Evolutionary conservation across 495 filamentous ascomycete species (phyloP).

Genomic region (Penicillium riverlandense): DNA sequence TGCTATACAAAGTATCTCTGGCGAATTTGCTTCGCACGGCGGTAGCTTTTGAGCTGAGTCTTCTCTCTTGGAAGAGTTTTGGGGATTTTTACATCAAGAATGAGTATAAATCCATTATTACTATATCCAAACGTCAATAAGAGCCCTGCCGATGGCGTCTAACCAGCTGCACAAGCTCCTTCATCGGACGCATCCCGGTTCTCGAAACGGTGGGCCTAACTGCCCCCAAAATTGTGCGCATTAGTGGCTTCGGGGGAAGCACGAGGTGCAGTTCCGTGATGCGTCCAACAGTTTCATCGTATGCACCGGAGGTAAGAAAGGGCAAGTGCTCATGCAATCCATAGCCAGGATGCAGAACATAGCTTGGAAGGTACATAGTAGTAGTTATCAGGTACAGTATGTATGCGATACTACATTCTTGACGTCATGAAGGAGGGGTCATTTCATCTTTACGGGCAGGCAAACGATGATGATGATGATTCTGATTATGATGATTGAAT

Average conservation of each 20-base stretch:
- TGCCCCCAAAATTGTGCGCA: slow-evolving; percentile 16
- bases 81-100: no score
- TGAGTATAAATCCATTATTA: no score
- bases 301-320: background rate
- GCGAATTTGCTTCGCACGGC: no score
- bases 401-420: background rate
- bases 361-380: no score
- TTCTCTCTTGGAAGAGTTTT: no score
- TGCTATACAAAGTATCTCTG: no score
- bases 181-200: slow-evolving; percentile 7
- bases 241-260: slow-evolving; percentile 32
- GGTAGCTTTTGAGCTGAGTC: no score
- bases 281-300: slow-evolving; percentile 12
- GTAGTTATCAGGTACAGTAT: no score
- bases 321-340: background rate
- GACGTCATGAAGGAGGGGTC: slow-evolving; percentile 7
- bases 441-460: no score
- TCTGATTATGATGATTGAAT: no score
- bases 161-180: background rate
- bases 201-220: slow-evolving; percentile 19
- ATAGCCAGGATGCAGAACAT: slow-evolving; percentile 11
- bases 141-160: background rate
- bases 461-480: no score
- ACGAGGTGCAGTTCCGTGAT: slow-evolving; percentile 18
- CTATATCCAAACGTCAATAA: background rate